Evolutionary conservation across 208 protist species (phyloP).

Genomic region (Trypanosoma vivax): DNA sequence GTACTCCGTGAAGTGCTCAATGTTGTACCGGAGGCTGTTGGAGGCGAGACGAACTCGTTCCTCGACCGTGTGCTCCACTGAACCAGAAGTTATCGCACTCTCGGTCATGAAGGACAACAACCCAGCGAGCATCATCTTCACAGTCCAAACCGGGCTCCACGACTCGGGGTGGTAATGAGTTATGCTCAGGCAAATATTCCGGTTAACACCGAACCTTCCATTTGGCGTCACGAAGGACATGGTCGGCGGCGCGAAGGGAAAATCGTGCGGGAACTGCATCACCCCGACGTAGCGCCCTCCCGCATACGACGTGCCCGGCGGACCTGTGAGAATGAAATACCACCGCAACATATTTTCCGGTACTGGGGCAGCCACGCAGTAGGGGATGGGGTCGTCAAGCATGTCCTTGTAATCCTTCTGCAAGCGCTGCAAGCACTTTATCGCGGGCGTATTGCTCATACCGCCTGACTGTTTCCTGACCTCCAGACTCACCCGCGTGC

Average conservation of each 20-base stretch:
- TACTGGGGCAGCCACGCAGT: constrained; percentile 38
- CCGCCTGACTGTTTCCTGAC: background rate
- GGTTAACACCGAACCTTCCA: constrained; percentile 66
- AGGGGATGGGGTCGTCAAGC: constrained; percentile 15
- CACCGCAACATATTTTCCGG: constrained; percentile 92
- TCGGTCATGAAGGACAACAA: constrained; percentile 79
- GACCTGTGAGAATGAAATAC: constrained; percentile 94
- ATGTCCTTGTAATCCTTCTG: constrained; percentile 58
- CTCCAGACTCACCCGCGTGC: too few relatives aligned
- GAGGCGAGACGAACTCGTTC: constrained; percentile 35
- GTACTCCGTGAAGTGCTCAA: constrained; percentile 31
- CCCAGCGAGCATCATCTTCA: constrained; percentile 74
- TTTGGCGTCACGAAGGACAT: constrained; percentile 84
- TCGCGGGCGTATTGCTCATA: constrained; percentile 11
- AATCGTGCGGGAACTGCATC: constrained; percentile 92
- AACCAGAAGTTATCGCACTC: constrained; percentile 38
- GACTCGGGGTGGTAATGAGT: constrained; percentile 81
- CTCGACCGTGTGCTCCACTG: constrained; percentile 20
- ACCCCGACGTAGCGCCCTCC: constrained; percentile 95
- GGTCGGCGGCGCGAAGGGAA: constrained; percentile 94
- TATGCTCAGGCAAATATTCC: constrained; percentile 75
- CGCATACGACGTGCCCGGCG: constrained; percentile 80
- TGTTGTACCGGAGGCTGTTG: constrained; percentile 50
- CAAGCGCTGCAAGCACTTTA: constrained; percentile 30
- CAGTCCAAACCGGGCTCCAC: constrained; percentile 86